phyloP scores from a whole-genome alignment of 2,329 filamentous ascomycete species.

The Allantophomopsis cytisporea region DNA sequence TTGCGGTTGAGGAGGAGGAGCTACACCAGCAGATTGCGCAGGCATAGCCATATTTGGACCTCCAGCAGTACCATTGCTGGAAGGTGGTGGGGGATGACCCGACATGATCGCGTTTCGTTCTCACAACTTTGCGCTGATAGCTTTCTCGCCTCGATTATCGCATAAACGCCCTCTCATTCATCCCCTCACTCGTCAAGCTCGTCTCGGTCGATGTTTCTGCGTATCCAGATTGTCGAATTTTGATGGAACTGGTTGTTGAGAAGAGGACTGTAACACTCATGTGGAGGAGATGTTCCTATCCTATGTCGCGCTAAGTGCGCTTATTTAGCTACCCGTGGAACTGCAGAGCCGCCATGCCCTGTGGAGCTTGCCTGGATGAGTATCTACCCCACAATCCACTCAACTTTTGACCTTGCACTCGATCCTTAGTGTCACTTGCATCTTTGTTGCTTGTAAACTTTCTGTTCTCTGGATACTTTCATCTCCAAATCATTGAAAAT shows the following conservation, averaged over 20 bases:
- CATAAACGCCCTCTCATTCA: neutral
- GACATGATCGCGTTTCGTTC: conserved; percentile 13
- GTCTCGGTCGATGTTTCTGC: neutral
- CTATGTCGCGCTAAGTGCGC: neutral
- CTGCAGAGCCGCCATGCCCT: conserved; percentile 1
- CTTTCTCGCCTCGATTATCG: no score
- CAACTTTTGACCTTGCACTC: neutral
- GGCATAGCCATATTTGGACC: conserved; percentile 25
- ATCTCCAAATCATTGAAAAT: neutral
- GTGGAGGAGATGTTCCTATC: neutral
- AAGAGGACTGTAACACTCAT: no score
- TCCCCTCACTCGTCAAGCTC: neutral
- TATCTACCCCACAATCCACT: neutral
- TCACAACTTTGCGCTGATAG: neutral
- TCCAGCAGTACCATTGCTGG: conserved; percentile 29
- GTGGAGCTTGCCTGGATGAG: neutral
- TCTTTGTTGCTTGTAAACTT: no score
- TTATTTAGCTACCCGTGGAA: conserved; percentile 3
- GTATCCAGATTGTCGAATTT: no score
- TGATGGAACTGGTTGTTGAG: no score
- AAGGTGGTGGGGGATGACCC: conserved; percentile 27
- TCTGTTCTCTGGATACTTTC: no score
- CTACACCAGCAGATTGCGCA: conserved; percentile 29
- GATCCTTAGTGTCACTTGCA: no score
- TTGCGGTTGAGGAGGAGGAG: conserved; percentile 28